Evolutionary conservation across 257 asterid genomes (phyloP), one percentile per base, ranked within the genome.

Genomic region (Coffea canephora): DNA sequence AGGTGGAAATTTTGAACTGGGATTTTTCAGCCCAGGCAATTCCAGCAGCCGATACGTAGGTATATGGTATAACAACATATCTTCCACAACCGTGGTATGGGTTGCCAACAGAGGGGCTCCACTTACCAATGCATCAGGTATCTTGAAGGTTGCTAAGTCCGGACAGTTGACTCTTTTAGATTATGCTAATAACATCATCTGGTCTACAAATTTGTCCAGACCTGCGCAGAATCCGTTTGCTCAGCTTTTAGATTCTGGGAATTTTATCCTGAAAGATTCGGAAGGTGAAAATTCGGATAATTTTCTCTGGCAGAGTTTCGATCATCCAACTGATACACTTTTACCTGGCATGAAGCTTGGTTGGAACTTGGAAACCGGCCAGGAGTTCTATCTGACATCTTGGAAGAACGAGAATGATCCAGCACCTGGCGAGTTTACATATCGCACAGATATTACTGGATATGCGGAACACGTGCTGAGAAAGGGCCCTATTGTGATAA

Each of bases 291-390:
- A 57, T 11, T 69, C 79, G 0, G 84, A 81, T 7, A 75, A 81
- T 57, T 82, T 57, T 46, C 34, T 88, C 0, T 87, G 94, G 94
- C 88, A 86, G 82, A 90, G 94, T 23, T 88, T 88, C 67, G 83
- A 88, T 46, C 71, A 83, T 59, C 88, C 91, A 0, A 76, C 87
- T 1, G 89, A 88, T 43, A 87, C 88, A 0, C 43, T 81, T 54
- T 41, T 90, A 23, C 88, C 94, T 1, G 59, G 59, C 15, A 54
- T 54, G 59, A 54, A 54, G 21, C 15, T 54, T 16, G 59, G 59
- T 13, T 12, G 21, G 21, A 82, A 86, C 77, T 77, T 52, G 19
- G 48, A 1, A 16, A 85, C 87, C 1, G 81, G 85, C 0, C 71
- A 21, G 1, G 87, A 87, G 54, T 76, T 52, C 13, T 82, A 34